phyloP scores from a whole-genome alignment of 805 yeast genomes.

The Lipomyces yamadae region DNA sequence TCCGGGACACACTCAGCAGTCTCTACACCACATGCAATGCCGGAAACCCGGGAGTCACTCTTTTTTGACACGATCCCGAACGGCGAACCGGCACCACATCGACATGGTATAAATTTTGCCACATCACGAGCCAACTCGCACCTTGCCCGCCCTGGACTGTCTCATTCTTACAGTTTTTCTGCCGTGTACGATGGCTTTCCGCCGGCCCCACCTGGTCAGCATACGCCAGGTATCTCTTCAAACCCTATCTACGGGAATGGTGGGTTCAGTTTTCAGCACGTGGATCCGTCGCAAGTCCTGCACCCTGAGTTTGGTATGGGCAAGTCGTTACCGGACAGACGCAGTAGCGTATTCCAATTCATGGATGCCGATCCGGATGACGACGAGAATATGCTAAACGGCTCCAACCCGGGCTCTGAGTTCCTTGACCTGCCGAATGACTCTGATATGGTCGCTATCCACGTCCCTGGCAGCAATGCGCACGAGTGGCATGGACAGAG shows the following conservation, averaged over 20 bases:
- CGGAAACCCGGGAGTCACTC: conserved; percentile 38
- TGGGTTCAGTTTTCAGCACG: conserved; percentile 24
- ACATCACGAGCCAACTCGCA: conserved; percentile 9
- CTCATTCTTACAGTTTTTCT: conserved; percentile 28
- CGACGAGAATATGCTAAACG: conserved; percentile 16
- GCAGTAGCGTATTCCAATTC: conserved; percentile 18
- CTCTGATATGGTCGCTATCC: conserved; percentile 17
- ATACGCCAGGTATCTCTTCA: conserved; percentile 31
- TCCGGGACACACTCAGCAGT: conserved; percentile 38
- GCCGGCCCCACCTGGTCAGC: conserved; percentile 29
- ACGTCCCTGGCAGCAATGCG: conserved; percentile 6
- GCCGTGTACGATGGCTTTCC: conserved; percentile 33
- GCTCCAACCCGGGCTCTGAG: conserved; percentile 12
- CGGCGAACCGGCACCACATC: conserved; percentile 35
- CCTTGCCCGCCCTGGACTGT: conserved; percentile 27
- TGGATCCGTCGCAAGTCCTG: conserved; percentile 35
- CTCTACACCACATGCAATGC: conserved; percentile 38
- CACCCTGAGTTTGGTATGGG: conserved; percentile 22
- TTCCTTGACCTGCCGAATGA: conserved; percentile 29
- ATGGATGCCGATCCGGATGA: conserved; percentile 21
- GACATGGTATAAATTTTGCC: conserved; percentile 26
- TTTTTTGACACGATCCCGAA: conserved; percentile 37
- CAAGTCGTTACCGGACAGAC: conserved; percentile 9
- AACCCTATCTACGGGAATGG: conserved; percentile 17
- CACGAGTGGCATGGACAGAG: conserved; percentile 20